These are phyloP conservation scores for Hirschioporus abietinus DNA, from an alignment of 768 basidiomycete species.

Conservation along the genomic window DNA sequence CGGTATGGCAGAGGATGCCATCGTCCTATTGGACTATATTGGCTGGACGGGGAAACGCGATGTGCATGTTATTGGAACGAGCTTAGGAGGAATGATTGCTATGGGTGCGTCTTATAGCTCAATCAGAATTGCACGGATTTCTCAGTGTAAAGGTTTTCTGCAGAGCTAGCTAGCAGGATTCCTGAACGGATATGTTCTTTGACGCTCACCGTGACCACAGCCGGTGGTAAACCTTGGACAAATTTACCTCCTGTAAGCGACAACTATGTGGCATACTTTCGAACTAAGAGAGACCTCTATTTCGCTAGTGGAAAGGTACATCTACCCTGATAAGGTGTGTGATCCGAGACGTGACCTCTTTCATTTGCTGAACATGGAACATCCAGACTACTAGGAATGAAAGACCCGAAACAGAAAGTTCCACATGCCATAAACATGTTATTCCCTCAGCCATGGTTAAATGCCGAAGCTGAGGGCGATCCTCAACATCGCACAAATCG, in stretches of 20 bases:
- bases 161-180: slow-evolving; percentile 65
- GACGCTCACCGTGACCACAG: slow-evolving; percentile 62
- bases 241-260: slow-evolving; percentile 60
- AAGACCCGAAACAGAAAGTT: slow-evolving; percentile 43
- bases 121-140: slow-evolving; percentile 2
- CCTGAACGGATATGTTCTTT: slow-evolving; percentile 65
- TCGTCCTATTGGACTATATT: slow-evolving; percentile 62
- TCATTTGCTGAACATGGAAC: slow-evolving; percentile 17
- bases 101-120: slow-evolving; percentile 42
- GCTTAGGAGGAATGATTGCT: slow-evolving; percentile 82
- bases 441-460: slow-evolving; percentile 59
- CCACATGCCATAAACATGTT: slow-evolving; percentile 51
- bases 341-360: background rate
- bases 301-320: slow-evolving; percentile 15
- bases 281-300: background rate
- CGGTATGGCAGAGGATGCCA: slow-evolving; percentile 72
- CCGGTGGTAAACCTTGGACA: slow-evolving; percentile 50
- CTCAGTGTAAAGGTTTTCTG: background rate
- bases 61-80: slow-evolving; percentile 68
- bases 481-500: slow-evolving; percentile 56
- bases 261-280: background rate
- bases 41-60: slow-evolving; percentile 62
- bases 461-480: slow-evolving; percentile 46
- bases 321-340: slow-evolving; percentile 9
- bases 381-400: slow-evolving; percentile 32